A percentile compares a stretch with the other conserved stretches of the same genome.
Conservation (phyloP, 169 alveolate species). For the Eimeria sp. region DNA sequence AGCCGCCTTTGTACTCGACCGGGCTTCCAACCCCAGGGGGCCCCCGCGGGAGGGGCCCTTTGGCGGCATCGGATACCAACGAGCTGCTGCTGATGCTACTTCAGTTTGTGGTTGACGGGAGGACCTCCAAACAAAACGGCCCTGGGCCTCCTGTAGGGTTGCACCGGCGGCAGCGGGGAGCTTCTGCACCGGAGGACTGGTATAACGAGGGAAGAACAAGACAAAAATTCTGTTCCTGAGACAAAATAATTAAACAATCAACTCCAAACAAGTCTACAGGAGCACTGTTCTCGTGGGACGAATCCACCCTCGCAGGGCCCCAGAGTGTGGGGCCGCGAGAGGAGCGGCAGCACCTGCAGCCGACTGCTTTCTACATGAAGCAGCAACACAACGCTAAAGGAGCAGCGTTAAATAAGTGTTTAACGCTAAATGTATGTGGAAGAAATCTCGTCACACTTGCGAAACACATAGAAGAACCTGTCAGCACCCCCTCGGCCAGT, state of each 20-base stretch:
- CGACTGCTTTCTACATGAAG: background rate
- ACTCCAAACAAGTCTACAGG: background rate
- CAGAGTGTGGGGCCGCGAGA: slow-evolving; percentile 14
- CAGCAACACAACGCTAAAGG: background rate
- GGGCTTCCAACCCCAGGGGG: background rate
- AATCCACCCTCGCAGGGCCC: background rate
- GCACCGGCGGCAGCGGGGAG: background rate
- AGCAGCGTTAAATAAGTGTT: background rate
- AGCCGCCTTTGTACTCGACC: background rate
- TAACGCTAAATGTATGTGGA: background rate
- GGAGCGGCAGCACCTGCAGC: background rate
- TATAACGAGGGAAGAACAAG: too few relatives aligned
- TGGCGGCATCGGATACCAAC: background rate
- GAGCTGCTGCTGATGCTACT: background rate
- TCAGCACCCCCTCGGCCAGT: too few relatives aligned
- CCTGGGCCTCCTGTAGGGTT: background rate
- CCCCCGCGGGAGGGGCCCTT: slow-evolving; percentile 25
- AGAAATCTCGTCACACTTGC: background rate
- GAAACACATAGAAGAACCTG: too few relatives aligned
- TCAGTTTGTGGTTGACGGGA: background rate
- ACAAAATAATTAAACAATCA: background rate
- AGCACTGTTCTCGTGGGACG: background rate
- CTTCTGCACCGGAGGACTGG: too few relatives aligned
- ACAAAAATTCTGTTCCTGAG: background rate
- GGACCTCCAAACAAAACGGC: background rate